Base-by-base conservation (phyloP, 306 rosid genomes). In the Carpinus fangiana region DNA sequence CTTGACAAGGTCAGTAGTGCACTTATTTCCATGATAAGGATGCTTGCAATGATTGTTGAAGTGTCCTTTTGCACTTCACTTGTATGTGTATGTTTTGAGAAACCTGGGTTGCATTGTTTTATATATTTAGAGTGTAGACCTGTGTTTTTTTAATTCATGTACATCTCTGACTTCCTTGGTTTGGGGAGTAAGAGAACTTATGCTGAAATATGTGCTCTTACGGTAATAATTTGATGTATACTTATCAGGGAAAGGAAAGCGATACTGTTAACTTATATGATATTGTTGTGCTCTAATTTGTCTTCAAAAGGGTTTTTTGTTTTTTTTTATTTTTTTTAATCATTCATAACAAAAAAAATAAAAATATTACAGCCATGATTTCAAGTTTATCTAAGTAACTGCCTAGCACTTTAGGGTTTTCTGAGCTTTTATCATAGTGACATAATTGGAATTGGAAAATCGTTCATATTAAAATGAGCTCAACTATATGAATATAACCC, bases 1-100 rank as follows among this genome's bases (percentile, higher is more conserved):
- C 90, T 94, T 72, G 98, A 94, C 85, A 90, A 94, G 98, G 98
- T 94, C 78, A 76, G 92, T 85, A 43, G 12, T 16, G 12, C 20
- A 3, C 56, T 48, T 36, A n/a, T 65, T 50, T 76, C 43, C 13
- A 16, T 3, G 70, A 20, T 13, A 11, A 31, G 43, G 50, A 45
- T 54, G 60, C 51, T 68, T 16, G 21, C 72, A 55, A 67, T 41
- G 52, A 72, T 70, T 68, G 43, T 78, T 17, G 36, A 20, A 64
- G 71, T 61, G 78, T 78, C 64, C n/a, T 53, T 47, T 9, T 74
- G 78, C 68, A 56, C 67, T 51, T 23, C 41, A 71, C 45, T 57
- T 48, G 65, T 53, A 57, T 70, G 54, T 56, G 8, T 43, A 68
- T 82, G 64, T 69, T 62, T 76, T 48, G 70, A 64, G 56, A 52